Evolutionary conservation across 192 early-diverging fungal species (phyloP).

Genomic region (Funneliformis geosporum): DNA sequence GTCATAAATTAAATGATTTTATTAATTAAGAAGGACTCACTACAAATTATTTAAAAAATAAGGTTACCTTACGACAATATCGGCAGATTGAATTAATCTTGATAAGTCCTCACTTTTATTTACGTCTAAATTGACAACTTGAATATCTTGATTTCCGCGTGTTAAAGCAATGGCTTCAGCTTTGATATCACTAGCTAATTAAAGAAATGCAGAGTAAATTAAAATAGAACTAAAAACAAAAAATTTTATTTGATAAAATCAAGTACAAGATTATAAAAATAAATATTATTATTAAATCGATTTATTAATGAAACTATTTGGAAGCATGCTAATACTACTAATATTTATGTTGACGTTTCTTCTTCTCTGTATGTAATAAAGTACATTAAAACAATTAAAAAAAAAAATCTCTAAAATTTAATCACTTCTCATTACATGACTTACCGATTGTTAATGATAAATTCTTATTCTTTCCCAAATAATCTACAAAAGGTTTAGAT

Average conservation of each 20-base stretch:
- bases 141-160: conserved; percentile 57
- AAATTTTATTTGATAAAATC: too few relatives aligned
- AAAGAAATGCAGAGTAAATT: not conserved
- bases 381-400: not conserved
- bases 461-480: conserved; percentile 62
- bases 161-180: conserved; percentile 74
- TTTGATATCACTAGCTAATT: conserved; percentile 72
- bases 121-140: conserved; percentile 73
- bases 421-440: not conserved
- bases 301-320: not conserved
- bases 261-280: too few relatives aligned
- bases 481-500: conserved; percentile 87
- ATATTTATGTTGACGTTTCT: not conserved
- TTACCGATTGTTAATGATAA: conserved; percentile 71
- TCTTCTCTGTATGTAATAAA: not conserved
- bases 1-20: not conserved
- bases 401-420: not conserved
- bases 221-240: not conserved
- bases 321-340: not conserved
- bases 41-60: not conserved
- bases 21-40: not conserved
- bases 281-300: too few relatives aligned
- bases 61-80: conserved; percentile 80
- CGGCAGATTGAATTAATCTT: conserved; percentile 66
- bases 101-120: conserved; percentile 59